These are phyloP conservation scores for Coemansia sp. DNA, from an alignment of 192 early-diverging fungal genomes.

Conservation along the genomic window DNA sequence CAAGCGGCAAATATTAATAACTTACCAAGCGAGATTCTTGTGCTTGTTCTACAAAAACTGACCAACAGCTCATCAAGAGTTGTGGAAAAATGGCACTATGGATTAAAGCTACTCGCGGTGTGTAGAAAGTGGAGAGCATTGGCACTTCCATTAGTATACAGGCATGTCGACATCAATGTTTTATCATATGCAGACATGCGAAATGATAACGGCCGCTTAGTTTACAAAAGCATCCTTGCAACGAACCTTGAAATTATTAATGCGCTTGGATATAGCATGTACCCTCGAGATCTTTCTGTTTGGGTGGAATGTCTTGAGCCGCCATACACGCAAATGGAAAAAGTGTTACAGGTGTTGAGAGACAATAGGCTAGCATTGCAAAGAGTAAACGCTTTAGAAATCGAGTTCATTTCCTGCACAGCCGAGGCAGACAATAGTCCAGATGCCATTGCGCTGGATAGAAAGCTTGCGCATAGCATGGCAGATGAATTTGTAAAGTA, in stretches of 20 bases:
- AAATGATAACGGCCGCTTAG: not conserved
- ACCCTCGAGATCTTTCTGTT: not conserved
- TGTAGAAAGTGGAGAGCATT: conserved; percentile 7
- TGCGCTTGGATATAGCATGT: not conserved
- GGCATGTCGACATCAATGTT: not conserved
- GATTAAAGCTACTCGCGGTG: not conserved
- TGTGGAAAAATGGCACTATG: not conserved
- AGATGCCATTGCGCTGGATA: not conserved
- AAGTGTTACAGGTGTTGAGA: not conserved
- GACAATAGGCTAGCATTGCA: not conserved
- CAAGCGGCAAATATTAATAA: not conserved
- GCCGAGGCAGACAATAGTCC: not conserved
- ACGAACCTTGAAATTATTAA: not conserved
- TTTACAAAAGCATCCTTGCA: not conserved
- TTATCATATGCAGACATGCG: not conserved
- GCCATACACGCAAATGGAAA: not conserved
- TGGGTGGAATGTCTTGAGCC: not conserved
- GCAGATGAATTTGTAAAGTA: not conserved
- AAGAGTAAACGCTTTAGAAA: not conserved
- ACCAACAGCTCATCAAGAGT: not conserved
- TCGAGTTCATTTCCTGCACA: not conserved
- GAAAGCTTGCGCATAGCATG: not conserved
- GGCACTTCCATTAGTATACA: conserved; percentile 1
- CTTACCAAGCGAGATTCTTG: not conserved
- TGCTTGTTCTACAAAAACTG: not conserved